Conservation (phyloP, 768 basidiomycete species). For the Phanerodontia chrysosporium region DNA sequence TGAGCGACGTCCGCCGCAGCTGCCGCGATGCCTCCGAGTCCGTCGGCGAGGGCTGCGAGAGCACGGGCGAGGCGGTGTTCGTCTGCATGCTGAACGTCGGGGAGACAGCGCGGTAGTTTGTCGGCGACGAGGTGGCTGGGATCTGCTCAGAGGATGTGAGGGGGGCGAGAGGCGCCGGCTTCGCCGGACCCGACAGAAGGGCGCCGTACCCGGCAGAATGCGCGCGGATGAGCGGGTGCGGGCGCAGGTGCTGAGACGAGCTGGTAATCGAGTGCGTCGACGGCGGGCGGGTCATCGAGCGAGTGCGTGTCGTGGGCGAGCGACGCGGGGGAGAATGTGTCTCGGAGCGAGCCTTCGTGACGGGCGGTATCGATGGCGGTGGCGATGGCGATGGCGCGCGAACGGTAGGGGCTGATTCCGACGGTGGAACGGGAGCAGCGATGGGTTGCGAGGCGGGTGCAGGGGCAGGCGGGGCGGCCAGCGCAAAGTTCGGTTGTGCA, state of each 20-base stretch:
- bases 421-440: background rate
- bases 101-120: slow-evolving; percentile 25
- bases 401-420: background rate
- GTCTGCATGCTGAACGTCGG: slow-evolving; percentile 38
- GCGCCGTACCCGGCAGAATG: slow-evolving; percentile 52
- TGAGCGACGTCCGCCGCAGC: slow-evolving; percentile 49
- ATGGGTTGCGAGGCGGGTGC: background rate
- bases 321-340: slow-evolving; percentile 36
- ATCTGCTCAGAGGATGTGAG: slow-evolving; percentile 40
- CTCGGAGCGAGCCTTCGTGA: slow-evolving; percentile 32
- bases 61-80: slow-evolving; percentile 24
- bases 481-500: background rate
- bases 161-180: slow-evolving; percentile 52
- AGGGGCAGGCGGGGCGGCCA: too few relatives aligned
- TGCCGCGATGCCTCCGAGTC: slow-evolving; percentile 24
- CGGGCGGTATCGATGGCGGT: slow-evolving; percentile 12
- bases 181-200: slow-evolving; percentile 25
- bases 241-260: slow-evolving; percentile 43
- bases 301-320: slow-evolving; percentile 35
- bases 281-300: slow-evolving; percentile 51
- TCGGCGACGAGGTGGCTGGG: slow-evolving; percentile 32
- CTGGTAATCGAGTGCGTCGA: slow-evolving; percentile 55
- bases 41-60: slow-evolving; percentile 22
- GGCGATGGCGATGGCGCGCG: slow-evolving; percentile 4
- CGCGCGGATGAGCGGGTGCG: slow-evolving; percentile 76